A percentile compares a stretch with the other conserved stretches of the same genome.
Evolutionary conservation across 192 early-diverging fungal genomes (phyloP).

Genomic region (Coemansia furcata): DNA sequence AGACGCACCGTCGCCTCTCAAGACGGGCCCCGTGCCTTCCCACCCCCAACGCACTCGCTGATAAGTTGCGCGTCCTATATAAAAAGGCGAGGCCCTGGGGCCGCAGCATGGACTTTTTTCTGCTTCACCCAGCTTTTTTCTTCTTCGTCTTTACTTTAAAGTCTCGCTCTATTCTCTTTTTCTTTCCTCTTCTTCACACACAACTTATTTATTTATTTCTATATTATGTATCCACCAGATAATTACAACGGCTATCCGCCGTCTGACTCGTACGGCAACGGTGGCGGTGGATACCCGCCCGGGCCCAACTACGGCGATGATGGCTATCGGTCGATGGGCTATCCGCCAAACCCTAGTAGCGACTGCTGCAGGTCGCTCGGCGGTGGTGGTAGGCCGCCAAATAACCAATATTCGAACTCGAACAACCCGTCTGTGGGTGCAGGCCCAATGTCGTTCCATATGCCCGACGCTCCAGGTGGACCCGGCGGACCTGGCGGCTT

Average conservation of each 20-base stretch:
- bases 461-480: slow-evolving; percentile 23
- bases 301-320: background rate
- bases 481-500: slow-evolving; percentile 15
- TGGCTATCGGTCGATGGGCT: slow-evolving; percentile 1
- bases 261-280: background rate
- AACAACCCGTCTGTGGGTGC: slow-evolving; percentile 39
- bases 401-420: background rate
- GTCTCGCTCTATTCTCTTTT: slow-evolving; percentile 1
- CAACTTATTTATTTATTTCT: background rate
- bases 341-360: background rate
- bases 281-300: slow-evolving; percentile 19
- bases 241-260: slow-evolving; percentile 7
- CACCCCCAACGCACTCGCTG: too few species aligned
- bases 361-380: background rate
- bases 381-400: slow-evolving; percentile 7
- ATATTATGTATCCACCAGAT: slow-evolving; percentile 21
- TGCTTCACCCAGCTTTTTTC: background rate
- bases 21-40: background rate
- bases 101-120: slow-evolving; percentile 2
- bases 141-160: background rate
- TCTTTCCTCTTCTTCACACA: background rate
- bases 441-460: slow-evolving; percentile 13
- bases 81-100: background rate
- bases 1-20: background rate
- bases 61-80: too few species aligned